These are phyloP conservation scores for Lojkania enalia DNA, from an alignment of 2,329 filamentous ascomycete genomes.

Conservation along the genomic window DNA sequence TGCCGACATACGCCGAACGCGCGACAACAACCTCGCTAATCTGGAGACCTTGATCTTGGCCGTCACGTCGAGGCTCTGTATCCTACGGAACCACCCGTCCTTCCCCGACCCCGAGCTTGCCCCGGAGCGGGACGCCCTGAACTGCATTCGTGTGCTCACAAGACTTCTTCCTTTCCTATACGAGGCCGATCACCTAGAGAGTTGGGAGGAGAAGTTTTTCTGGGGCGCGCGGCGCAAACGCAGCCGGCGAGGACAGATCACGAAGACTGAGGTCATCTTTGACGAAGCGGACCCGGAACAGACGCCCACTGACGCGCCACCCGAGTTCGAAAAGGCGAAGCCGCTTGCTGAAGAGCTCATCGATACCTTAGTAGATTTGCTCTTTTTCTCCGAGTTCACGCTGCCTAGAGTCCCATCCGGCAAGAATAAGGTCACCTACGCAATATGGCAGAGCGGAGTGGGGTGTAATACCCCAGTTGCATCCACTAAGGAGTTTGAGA, in stretches of 20 bases:
- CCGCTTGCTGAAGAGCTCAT: slow-evolving; percentile 91
- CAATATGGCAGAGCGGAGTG: slow-evolving; percentile 97
- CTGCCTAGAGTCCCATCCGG: slow-evolving; percentile 71
- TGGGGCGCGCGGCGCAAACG: slow-evolving; percentile 76
- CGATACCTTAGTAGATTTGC: slow-evolving; percentile 82
- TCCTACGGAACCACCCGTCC: slow-evolving; percentile 83
- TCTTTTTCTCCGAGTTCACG: slow-evolving; percentile 91
- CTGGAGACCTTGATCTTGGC: slow-evolving; percentile 86
- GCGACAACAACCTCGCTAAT: slow-evolving; percentile 83
- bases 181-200: slow-evolving; percentile 78
- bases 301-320: slow-evolving; percentile 49
- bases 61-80: slow-evolving; percentile 78
- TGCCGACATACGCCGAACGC: slow-evolving; percentile 75
- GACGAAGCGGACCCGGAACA: slow-evolving; percentile 69
- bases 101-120: slow-evolving; percentile 87
- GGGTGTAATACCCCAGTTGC: slow-evolving; percentile 88
- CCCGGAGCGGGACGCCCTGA: slow-evolving; percentile 83
- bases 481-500: slow-evolving; percentile 90
- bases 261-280: slow-evolving; percentile 75
- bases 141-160: slow-evolving; percentile 90
- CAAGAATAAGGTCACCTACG: slow-evolving; percentile 82
- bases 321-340: slow-evolving; percentile 78
- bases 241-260: slow-evolving; percentile 46
- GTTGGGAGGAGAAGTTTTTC: slow-evolving; percentile 93
- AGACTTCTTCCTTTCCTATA: slow-evolving; percentile 89